Evolutionary conservation across 768 basidiomycete genomes (phyloP), one percentile per base, ranked within the genome.

Genomic region (Xerocomellus intermedius): DNA sequence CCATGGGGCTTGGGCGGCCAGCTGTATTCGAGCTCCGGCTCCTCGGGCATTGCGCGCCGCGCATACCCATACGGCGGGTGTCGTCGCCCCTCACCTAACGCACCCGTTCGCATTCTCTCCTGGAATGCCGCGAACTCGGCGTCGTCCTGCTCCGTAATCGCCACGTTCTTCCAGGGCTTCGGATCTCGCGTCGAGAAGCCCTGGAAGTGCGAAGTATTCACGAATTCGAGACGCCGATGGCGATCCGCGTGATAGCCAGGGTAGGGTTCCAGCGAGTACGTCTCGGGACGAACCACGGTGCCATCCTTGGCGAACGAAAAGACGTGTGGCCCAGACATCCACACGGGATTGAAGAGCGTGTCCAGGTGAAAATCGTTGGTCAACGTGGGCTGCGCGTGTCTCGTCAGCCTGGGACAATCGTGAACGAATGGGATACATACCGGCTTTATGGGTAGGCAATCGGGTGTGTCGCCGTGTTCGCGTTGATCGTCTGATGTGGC

Each of bases 301-400:
- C 51, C 57, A 7, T 52, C 33, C 21, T 55, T 2, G 37, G 46
- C 30, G 22, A 60, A 62, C 3, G 51, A 52, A 38, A 62, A 60
- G 33, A 60, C 58, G 17, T 57, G 12, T 14, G 58, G 57, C 3
- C 60, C 51, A 0, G 56, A 28, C 45, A 19, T 64, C 77, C 81
- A 26, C 67, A 74, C 26, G 60, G 61, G 35, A 58, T 75, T 48
- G 70, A 75, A 45, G 78, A 80, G 53, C 69, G 75, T 33, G 77
- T 83, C 57, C 68, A 75, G 30, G 77, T 81, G 61, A 77, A 84
- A 67, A 82, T 86, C 68, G 0, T 17, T 24, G 35, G 55, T 39
- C 16, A 10, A 30, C 14, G 5, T 22, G 22, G 41, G 32, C 54
- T 60, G 24, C 1, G 3, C 16, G 6, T 45, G 21, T 19, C 8